Evolutionary conservation across 2,329 filamentous ascomycete genomes (phyloP).

Genomic region (Stemphylium vesicarium): DNA sequence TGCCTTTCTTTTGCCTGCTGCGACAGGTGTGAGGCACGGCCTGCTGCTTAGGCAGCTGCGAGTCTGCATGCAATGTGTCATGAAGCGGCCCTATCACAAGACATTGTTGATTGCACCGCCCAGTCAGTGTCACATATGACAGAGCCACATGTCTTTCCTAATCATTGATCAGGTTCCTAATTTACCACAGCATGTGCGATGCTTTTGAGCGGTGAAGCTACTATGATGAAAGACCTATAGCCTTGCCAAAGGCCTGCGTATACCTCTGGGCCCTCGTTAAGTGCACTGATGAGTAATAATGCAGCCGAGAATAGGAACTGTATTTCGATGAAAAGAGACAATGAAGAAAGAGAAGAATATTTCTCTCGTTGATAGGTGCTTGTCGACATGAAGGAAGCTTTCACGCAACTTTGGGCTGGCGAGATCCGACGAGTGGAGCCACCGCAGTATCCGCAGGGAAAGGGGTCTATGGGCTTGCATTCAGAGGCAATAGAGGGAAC

Average conservation of each 20-base stretch:
- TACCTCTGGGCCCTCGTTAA: too few species aligned
- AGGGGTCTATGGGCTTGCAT: neutral
- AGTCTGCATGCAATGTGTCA: neutral
- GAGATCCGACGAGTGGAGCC: neutral
- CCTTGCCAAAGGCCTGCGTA: too few species aligned
- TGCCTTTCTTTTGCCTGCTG: conserved; percentile 8
- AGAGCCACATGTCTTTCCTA: neutral
- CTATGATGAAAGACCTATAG: too few species aligned
- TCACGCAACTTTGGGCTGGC: conserved; percentile 7
- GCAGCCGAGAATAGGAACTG: too few species aligned
- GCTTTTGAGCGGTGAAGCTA: neutral
- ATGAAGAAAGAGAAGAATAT: too few species aligned
- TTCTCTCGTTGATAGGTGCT: neutral
- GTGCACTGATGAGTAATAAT: too few species aligned
- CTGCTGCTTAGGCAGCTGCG: neutral
- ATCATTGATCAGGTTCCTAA: neutral
- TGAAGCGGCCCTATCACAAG: neutral
- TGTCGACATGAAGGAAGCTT: neutral
- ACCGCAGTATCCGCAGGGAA: neutral
- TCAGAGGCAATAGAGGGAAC: neutral
- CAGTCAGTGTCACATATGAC: neutral
- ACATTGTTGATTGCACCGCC: neutral
- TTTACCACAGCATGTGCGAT: neutral
- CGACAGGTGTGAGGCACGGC: neutral
- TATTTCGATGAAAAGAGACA: too few species aligned